Evolutionary conservation across 2,329 filamentous ascomycete genomes (phyloP).

Genomic region (Diaporthe nobilis): DNA sequence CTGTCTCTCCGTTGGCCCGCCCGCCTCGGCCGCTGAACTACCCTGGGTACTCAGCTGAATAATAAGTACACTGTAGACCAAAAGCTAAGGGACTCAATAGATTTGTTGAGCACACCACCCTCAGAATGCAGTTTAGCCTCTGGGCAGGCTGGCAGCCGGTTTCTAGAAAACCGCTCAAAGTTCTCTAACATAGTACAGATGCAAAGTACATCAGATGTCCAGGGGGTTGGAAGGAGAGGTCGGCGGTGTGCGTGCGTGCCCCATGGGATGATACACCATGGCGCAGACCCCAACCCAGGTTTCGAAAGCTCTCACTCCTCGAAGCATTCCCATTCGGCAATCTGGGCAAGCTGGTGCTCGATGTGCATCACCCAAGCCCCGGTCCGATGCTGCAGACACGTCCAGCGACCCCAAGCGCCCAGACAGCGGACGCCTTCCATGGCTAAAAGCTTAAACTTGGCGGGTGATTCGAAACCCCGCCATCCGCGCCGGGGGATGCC

Average conservation of each 20-base stretch:
- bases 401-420: neutral
- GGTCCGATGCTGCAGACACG: constrained; percentile 15
- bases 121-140: neutral
- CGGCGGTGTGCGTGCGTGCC: neutral
- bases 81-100: too few relatives aligned
- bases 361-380: constrained; percentile 5
- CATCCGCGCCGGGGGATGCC: constrained; percentile 25
- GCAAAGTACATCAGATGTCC: constrained; percentile 5
- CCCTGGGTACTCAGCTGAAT: neutral
- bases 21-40: neutral
- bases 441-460: constrained; percentile 34
- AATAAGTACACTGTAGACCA: neutral
- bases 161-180: neutral
- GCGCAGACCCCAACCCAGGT: constrained; percentile 19
- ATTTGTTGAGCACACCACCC: neutral
- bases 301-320: constrained; percentile 1
- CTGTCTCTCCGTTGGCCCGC: constrained; percentile 2
- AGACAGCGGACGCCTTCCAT: constrained; percentile 26
- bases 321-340: neutral
- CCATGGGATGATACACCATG: constrained; percentile 11
- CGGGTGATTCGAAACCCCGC: constrained; percentile 28
- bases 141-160: neutral
- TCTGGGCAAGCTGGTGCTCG: neutral
- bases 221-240: neutral
- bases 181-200: constrained; percentile 20